Conservation (phyloP, 2,329 filamentous ascomycete genomes). For the Fusarium coicis region DNA sequence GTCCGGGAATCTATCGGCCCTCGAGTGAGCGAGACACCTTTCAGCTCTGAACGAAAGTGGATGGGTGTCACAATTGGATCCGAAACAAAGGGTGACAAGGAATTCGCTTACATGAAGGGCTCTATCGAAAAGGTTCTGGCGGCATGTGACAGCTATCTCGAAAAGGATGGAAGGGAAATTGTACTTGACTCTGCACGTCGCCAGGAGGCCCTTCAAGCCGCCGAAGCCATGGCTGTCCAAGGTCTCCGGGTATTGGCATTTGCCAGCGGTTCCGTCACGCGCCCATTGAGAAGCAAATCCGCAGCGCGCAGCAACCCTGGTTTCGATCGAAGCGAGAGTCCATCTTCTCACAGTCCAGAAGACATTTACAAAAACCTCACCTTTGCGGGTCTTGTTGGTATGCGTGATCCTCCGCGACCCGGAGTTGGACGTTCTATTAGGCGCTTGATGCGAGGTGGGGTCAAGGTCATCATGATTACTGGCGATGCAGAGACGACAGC, state of each 20-base stretch:
- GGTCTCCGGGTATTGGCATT: slow-evolving; percentile 93
- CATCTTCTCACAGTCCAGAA: slow-evolving; percentile 63
- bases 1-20: slow-evolving; percentile 86
- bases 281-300: slow-evolving; percentile 56
- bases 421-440: slow-evolving; percentile 91
- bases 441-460: slow-evolving; percentile 90
- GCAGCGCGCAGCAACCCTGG: slow-evolving; percentile 63
- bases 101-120: slow-evolving; percentile 95
- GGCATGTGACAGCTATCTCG: slow-evolving; percentile 91
- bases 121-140: slow-evolving; percentile 87
- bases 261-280: slow-evolving; percentile 79
- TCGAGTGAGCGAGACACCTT: slow-evolving; percentile 86
- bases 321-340: slow-evolving; percentile 53
- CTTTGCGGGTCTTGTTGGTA: slow-evolving; percentile 93
- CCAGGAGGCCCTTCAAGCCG: slow-evolving; percentile 80
- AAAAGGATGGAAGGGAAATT: slow-evolving; percentile 85
- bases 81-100: slow-evolving; percentile 69
- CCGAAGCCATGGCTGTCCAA: slow-evolving; percentile 87
- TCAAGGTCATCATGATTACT: slow-evolving; percentile 99
- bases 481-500: slow-evolving; percentile 96
- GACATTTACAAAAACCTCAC: slow-evolving; percentile 84
- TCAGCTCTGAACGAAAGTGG: slow-evolving; percentile 98
- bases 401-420: slow-evolving; percentile 94
- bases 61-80: slow-evolving; percentile 92
- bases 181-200: slow-evolving; percentile 81